Percentiles rank a stretch among this genome's conserved stretches.
These are phyloP conservation scores for Conticribra weissflogii DNA, from an alignment of 108 stramenopile species.

Conservation along the genomic window DNA sequence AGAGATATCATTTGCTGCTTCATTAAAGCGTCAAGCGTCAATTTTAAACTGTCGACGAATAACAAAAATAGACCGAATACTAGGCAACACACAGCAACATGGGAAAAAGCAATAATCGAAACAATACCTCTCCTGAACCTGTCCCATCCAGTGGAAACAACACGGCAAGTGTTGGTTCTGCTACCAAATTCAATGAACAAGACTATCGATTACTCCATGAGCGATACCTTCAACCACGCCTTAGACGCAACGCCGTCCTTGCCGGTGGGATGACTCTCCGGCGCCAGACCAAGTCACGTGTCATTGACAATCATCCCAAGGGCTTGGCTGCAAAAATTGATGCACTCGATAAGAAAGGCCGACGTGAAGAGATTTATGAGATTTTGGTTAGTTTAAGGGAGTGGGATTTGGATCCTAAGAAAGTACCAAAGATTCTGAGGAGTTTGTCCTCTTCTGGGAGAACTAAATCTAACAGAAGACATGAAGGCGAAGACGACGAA, in stretches of 20 bases:
- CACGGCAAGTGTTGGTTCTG: no score
- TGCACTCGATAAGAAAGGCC: slow-evolving; percentile 3
- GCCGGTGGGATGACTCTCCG: slow-evolving; percentile 30
- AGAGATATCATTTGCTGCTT: no score
- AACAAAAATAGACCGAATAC: no score
- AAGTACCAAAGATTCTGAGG: background rate
- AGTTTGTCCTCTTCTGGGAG: background rate
- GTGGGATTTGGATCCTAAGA: slow-evolving; percentile 31
- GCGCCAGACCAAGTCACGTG: slow-evolving; percentile 11
- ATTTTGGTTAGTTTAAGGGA: slow-evolving; percentile 24
- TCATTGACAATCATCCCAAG: slow-evolving; percentile 21
- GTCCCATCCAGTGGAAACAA: background rate
- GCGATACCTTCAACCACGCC: slow-evolving; percentile 33
- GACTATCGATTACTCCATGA: slow-evolving; percentile 18
- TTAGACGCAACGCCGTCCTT: slow-evolving; percentile 9
- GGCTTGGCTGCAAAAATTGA: slow-evolving; percentile 22
- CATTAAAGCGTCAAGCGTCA: no score
- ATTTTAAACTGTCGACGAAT: no score
- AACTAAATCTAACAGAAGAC: background rate
- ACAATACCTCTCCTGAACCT: slow-evolving; percentile 1
- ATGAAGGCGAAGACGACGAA: background rate
- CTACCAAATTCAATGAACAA: slow-evolving; percentile 11
- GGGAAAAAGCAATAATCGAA: background rate
- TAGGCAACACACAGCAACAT: no score
- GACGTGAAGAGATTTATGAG: slow-evolving; percentile 21